Base-by-base conservation (phyloP, 306 rosid species). In the Pyrus pyrifolia region DNA sequence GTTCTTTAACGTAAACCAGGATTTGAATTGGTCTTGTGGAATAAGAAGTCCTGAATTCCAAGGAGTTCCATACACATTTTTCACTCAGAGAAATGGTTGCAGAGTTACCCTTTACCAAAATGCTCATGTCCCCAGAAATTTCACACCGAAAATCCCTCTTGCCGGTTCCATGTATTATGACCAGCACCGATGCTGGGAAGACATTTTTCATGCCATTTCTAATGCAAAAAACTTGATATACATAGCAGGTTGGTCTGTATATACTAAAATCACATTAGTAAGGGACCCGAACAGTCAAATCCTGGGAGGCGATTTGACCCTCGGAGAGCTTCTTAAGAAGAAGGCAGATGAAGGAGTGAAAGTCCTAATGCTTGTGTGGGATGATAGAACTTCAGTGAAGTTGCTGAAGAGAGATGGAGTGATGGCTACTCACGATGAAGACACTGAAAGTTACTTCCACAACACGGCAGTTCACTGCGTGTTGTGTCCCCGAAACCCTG, bases 291-390 rank as follows among this genome's bases (percentile, higher is more conserved):
- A n/a, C 70, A 79, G 84, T 71, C 67, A 68, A 71, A 87, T 53
- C 62, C 59, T 40, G 10, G 83, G 78, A 18, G 81, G 79, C 23
- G 75, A 87, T 49, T 19, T 82, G 81, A 84, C 79, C 19, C 83
- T 84, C 3, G 88, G 90, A 18, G 83, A 87, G 76, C 81, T 87
- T 76, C 90, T 87, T 17, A 79, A 30, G 59, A 77, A 59, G 69
- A 87, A 87, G 84, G 90, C 88, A 11, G 71, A 38, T 40, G 86
- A 87, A 81, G 90, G 90, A 63, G 81, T 87, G 17, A 66, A 52
- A 19, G 85, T 87, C 31, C 42, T 87, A 49, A 87, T 87, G 88
- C 88, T 87, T 77, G 90, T 87, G 25, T 84, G 90, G 88, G 88
- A 87, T 70, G 90, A 87, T 69, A 79, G 82, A 75, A 87, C 88